Conservation (phyloP, 257 asterid species). For the Salvia rosmarinus region DNA sequence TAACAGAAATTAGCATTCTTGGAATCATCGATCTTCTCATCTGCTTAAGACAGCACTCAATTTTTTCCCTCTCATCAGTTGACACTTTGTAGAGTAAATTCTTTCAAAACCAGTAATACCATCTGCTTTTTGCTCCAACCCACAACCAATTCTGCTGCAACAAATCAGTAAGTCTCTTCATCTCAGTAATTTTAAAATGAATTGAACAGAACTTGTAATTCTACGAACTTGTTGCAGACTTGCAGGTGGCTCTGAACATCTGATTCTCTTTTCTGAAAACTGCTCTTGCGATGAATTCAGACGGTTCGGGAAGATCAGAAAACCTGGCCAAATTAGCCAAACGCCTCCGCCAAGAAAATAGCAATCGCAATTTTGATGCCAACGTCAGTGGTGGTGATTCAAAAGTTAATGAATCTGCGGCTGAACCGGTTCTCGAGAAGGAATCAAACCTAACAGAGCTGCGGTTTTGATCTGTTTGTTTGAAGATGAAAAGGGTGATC, state of each 20-base stretch:
- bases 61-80: no score
- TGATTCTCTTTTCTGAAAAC: background rate
- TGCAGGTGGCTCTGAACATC: background rate
- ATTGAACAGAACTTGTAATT: no score
- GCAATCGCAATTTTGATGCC: background rate
- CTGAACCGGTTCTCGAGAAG: no score
- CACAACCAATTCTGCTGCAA: no score
- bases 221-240: background rate
- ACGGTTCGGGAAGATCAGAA: slow-evolving; percentile 40
- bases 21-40: no score
- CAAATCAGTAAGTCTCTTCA: no score
- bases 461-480: slow-evolving; percentile 80
- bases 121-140: no score
- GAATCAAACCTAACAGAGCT: slow-evolving; percentile 47
- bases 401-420: slow-evolving; percentile 16
- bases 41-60: no score
- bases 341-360: slow-evolving; percentile 45
- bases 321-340: slow-evolving; percentile 50
- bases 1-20: no score
- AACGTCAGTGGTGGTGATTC: slow-evolving; percentile 1
- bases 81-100: no score
- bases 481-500: slow-evolving; percentile 56
- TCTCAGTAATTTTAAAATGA: no score
- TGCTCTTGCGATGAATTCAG: slow-evolving; percentile 44
- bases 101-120: no score